phyloP scores from a whole-genome alignment of 2,329 filamentous ascomycete genomes.

The Penicillium sp. region DNA sequence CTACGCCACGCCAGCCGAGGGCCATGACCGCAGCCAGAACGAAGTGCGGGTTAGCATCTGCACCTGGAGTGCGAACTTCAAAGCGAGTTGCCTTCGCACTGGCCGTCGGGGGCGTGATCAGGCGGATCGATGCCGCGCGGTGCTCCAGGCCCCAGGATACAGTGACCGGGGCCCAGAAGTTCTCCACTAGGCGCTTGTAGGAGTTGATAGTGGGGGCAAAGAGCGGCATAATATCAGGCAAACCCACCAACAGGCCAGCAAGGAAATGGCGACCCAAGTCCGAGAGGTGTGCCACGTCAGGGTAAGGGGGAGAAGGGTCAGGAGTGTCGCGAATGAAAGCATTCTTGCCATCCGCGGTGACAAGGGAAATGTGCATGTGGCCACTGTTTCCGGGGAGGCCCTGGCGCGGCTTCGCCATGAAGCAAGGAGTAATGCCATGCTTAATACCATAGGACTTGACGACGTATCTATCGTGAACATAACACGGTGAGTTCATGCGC shows the following conservation, averaged over 20 bases:
- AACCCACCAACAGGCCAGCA: slow-evolving; percentile 82
- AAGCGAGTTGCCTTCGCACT: slow-evolving; percentile 86
- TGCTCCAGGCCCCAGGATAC: slow-evolving; percentile 98
- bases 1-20: slow-evolving; percentile 86
- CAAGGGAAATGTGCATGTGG: slow-evolving; percentile 91
- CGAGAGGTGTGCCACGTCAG: slow-evolving; percentile 78
- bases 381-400: slow-evolving; percentile 93
- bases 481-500: slow-evolving; percentile 14
- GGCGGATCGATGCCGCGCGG: slow-evolving; percentile 83
- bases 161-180: slow-evolving; percentile 98
- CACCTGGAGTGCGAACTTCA: slow-evolving; percentile 91
- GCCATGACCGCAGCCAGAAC: slow-evolving; percentile 86
- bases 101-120: slow-evolving; percentile 85
- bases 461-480: slow-evolving; percentile 60
- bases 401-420: slow-evolving; percentile 96
- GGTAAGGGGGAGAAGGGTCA: slow-evolving; percentile 72
- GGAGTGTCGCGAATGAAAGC: slow-evolving; percentile 73
- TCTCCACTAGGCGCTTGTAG: slow-evolving; percentile 97
- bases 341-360: slow-evolving; percentile 79
- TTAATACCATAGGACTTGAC: slow-evolving; percentile 87
- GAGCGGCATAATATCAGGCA: slow-evolving; percentile 94
- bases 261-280: slow-evolving; percentile 92
- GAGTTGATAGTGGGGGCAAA: slow-evolving; percentile 95
- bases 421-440: slow-evolving; percentile 91
- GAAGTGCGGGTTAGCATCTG: slow-evolving; percentile 86